A percentile compares a stretch with the other conserved stretches of the same genome.
These are phyloP conservation scores for Berberis vulgaris DNA, from an alignment of 164 flowering plant genomes.

Conservation along the genomic window DNA sequence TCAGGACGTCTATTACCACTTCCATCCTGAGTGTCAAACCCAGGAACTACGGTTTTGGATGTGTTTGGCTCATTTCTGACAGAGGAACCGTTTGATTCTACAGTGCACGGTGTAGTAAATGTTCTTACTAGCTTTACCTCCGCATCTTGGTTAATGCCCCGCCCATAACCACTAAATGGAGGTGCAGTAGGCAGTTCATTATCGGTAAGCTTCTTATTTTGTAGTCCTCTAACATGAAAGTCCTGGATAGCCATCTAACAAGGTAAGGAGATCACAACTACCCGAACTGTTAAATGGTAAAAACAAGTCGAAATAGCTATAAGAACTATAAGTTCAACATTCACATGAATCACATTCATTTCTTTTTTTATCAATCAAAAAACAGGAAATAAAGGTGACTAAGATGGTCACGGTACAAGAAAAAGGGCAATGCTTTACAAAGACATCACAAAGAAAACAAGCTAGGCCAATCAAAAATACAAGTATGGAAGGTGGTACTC, in stretches of 20 bases:
- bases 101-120: conserved; percentile 5
- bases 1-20: conserved; percentile 15
- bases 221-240: conserved; percentile 16
- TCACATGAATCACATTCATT: too few species aligned
- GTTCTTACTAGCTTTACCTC: conserved; percentile 18
- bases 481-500: too few species aligned
- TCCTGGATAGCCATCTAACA: conserved; percentile 21
- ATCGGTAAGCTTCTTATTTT: conserved; percentile 26
- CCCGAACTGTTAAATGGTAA: not conserved
- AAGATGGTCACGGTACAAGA: too few species aligned
- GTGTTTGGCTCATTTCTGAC: conserved; percentile 11
- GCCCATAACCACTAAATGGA: conserved; percentile 40
- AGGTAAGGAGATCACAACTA: conserved; percentile 2
- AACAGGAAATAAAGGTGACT: too few species aligned
- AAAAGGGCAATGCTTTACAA: too few species aligned
- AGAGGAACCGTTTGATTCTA: conserved; percentile 13
- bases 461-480: too few species aligned
- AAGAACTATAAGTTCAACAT: too few species aligned
- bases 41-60: conserved; percentile 11
- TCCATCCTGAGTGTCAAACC: conserved; percentile 14
- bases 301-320: too few species aligned
- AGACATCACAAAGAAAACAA: too few species aligned
- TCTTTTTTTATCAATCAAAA: too few species aligned
- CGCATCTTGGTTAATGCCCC: conserved; percentile 30
- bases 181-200: conserved; percentile 76